These are phyloP conservation scores for Allantophomopsis lycopodina DNA, from an alignment of 2,329 filamentous ascomycete genomes.

Conservation along the genomic window DNA sequence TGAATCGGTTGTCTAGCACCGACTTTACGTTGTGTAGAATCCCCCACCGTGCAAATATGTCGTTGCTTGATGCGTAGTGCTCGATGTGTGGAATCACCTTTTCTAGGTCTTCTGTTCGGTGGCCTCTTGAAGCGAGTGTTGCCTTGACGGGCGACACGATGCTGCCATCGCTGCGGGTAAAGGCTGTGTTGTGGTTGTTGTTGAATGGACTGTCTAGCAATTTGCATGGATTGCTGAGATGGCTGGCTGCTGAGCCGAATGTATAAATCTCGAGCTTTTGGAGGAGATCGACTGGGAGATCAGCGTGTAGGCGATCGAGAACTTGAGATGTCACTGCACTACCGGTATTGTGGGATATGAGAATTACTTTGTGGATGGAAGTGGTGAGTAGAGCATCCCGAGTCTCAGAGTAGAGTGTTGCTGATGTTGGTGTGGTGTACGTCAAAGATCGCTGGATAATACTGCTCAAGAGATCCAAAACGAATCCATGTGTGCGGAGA, in stretches of 20 bases:
- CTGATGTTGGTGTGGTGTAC: constrained; percentile 53
- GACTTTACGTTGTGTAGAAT: constrained; percentile 39
- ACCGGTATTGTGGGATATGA: constrained; percentile 64
- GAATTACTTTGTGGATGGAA: constrained; percentile 49
- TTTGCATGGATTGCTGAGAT: constrained; percentile 59
- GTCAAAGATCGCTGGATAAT: constrained; percentile 58
- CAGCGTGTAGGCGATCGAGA: constrained; percentile 60
- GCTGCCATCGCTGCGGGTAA: neutral
- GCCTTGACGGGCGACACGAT: constrained; percentile 1
- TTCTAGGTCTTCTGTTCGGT: constrained; percentile 1
- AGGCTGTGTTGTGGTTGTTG: neutral
- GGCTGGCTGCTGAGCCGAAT: constrained; percentile 64
- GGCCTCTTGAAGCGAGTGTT: neutral
- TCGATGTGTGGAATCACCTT: constrained; percentile 54
- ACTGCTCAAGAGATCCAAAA: constrained; percentile 64
- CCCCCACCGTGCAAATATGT: constrained; percentile 62
- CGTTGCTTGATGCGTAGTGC: constrained; percentile 63
- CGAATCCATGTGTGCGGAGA: constrained; percentile 54
- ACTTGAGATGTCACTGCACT: constrained; percentile 59
- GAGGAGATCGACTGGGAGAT: constrained; percentile 47
- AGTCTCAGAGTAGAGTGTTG: constrained; percentile 42
- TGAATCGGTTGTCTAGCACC: constrained; percentile 4
- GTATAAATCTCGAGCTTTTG: constrained; percentile 60
- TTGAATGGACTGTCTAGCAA: neutral
- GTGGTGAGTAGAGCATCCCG: constrained; percentile 48